A percentile compares a stretch with the other conserved stretches of the same genome.
Evolutionary conservation across 208 protist genomes (phyloP).

Genomic region (Crithidia thermophila): DNA sequence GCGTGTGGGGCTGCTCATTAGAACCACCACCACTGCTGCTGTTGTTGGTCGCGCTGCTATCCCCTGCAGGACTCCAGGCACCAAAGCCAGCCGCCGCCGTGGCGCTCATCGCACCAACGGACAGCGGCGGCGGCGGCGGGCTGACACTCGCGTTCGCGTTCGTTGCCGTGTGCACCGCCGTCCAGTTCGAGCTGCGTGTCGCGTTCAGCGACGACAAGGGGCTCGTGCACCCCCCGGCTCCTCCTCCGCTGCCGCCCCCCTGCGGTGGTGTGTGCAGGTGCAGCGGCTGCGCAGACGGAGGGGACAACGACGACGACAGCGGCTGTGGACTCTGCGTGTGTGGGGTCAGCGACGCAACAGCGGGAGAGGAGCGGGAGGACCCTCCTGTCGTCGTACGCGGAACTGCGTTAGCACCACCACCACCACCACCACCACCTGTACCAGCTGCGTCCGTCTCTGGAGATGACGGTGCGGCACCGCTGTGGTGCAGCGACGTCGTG

Average conservation of each 20-base stretch:
- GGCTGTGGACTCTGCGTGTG: background rate
- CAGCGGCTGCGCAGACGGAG: background rate
- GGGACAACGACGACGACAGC: background rate
- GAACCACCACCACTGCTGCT: too few species aligned
- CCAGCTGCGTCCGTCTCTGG: too few species aligned
- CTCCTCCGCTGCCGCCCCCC: background rate
- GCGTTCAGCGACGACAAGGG: background rate
- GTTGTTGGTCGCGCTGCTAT: background rate
- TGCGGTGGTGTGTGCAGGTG: too few species aligned
- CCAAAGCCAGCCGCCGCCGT: background rate
- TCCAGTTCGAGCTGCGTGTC: constrained; percentile 19
- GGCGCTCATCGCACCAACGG: background rate
- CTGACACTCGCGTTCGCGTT: constrained; percentile 30
- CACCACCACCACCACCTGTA: too few species aligned
- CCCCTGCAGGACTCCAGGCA: too few species aligned
- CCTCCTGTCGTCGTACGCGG: too few species aligned
- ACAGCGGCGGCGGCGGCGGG: constrained; percentile 10
- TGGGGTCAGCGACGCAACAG: background rate
- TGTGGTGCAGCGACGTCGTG: background rate
- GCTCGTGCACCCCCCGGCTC: background rate
- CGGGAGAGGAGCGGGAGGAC: background rate
- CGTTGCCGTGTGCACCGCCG: constrained; percentile 33
- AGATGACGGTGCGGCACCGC: background rate
- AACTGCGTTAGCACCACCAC: too few species aligned
- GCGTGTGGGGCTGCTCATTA: too few species aligned